Evolutionary conservation across 805 yeast genomes (phyloP), one percentile per base, ranked within the genome.

Genomic region (Cyberlindnera euphorbiiphila): DNA sequence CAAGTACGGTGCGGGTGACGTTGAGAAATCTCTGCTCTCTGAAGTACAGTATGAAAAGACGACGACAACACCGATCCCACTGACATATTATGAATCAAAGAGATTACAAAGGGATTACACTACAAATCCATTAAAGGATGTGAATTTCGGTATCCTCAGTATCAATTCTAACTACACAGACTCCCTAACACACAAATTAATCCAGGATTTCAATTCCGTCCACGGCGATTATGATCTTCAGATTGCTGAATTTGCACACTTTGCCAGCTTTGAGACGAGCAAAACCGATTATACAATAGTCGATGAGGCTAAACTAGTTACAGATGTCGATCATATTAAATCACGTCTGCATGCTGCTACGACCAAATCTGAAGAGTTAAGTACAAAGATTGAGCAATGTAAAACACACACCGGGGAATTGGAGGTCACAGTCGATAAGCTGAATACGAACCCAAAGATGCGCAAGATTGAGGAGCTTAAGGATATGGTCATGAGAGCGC

Each of bases 1-100:
- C 2, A 66, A 68, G 27, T 87, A 76, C 51, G 72, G 72, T 4
- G 71, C 89, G 1, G 65, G 66, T 45, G 96, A 88, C 57, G 95
- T 88, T 15, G 96, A 88, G 54, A 72, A 74, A 50, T 81, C 93
- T 0, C 60, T 85, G 39, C 60, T 84, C 34, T 79, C 86, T 1
- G 94, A 85, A 54, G 91, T 84, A 4, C 76, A 72, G 36, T 82
- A 75, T 55, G 79, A 52, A 24, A 66, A 59, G 39, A 64, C 61
- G 20, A 18, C 17, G 19, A 56, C 73, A 42, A 74, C 72, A 36
- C 60, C 71, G 3, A 14, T 13, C 16, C 71, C 64, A 59, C 5
- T 64, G 53, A 31, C 39, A n/a, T 47, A 71, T 52, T 85, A 85
- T 51, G 75, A 76, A 33, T 52, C 66, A 18, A 81, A 80, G 57